phyloP scores from a whole-genome alignment of 2,329 filamentous ascomycete genomes.

The Fusarium mexicanum region DNA sequence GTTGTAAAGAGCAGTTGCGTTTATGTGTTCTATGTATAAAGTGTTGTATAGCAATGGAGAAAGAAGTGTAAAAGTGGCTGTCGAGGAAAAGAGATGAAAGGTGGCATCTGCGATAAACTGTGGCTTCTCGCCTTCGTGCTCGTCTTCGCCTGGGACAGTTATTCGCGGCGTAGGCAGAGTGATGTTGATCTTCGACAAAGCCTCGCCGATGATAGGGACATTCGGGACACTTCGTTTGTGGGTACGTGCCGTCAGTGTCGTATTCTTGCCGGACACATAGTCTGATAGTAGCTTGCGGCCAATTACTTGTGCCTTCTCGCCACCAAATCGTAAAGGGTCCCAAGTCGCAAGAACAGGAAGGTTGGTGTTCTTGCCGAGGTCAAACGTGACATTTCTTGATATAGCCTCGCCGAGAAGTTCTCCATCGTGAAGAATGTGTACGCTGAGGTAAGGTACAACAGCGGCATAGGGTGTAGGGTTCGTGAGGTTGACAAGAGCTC shows the following conservation, averaged over 20 bases:
- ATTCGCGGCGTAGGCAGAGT: slow-evolving; percentile 78
- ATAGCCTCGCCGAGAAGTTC: slow-evolving; percentile 80
- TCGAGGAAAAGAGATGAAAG: slow-evolving; percentile 87
- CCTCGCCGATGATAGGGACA: slow-evolving; percentile 75
- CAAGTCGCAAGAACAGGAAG: slow-evolving; percentile 75
- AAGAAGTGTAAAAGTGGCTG: slow-evolving; percentile 82
- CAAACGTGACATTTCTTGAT: slow-evolving; percentile 70
- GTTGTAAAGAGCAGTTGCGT: slow-evolving; percentile 88
- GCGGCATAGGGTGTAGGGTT: slow-evolving; percentile 92
- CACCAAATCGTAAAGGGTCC: slow-evolving; percentile 73
- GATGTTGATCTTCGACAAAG: slow-evolving; percentile 76
- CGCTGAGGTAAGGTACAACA: slow-evolving; percentile 79
- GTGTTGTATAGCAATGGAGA: slow-evolving; percentile 81
- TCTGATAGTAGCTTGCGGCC: slow-evolving; percentile 82
- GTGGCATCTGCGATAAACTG: slow-evolving; percentile 88
- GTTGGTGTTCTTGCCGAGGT: slow-evolving; percentile 76
- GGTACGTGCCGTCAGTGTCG: slow-evolving; percentile 76
- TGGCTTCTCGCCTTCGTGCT: slow-evolving; percentile 47
- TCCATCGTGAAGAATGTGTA: slow-evolving; percentile 78
- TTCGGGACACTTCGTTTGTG: slow-evolving; percentile 78
- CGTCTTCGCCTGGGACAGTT: slow-evolving; percentile 60
- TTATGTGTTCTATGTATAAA: slow-evolving; percentile 79
- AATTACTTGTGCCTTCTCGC: slow-evolving; percentile 66
- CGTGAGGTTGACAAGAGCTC: slow-evolving; percentile 81
- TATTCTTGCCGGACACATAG: slow-evolving; percentile 90